Evolutionary conservation across 2,329 filamentous ascomycete genomes (phyloP).

Genomic region (Trichoderma sp.): DNA sequence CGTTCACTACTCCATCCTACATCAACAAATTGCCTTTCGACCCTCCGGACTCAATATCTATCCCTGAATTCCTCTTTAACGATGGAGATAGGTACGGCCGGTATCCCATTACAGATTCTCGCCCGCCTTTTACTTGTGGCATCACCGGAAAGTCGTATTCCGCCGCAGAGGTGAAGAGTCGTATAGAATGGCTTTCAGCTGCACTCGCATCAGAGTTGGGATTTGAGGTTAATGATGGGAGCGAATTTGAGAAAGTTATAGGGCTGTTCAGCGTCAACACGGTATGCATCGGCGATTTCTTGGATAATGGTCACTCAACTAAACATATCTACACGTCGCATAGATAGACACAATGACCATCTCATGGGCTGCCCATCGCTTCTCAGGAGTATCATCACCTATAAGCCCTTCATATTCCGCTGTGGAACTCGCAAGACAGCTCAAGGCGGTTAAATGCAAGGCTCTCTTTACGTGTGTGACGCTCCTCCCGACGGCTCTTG

Average conservation of each 20-base stretch:
- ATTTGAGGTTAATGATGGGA: conserved; percentile 66
- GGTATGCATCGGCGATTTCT: conserved; percentile 24
- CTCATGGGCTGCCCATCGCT: conserved; percentile 58
- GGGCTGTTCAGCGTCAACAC: conserved; percentile 72
- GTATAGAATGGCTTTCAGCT: conserved; percentile 60
- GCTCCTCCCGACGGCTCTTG: conserved; percentile 58
- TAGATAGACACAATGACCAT: conserved; percentile 57
- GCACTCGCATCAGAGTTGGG: conserved; percentile 61
- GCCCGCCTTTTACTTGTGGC: conserved; percentile 69
- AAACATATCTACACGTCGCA: conserved; percentile 31
- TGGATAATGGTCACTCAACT: not conserved
- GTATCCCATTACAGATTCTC: conserved; percentile 55
- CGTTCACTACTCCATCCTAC: conserved; percentile 21
- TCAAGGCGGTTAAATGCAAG: conserved; percentile 62
- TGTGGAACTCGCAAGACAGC: conserved; percentile 63
- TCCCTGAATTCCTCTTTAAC: conserved; percentile 68
- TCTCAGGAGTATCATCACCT: conserved; percentile 65
- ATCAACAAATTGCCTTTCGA: conserved; percentile 20
- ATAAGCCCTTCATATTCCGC: conserved; percentile 69
- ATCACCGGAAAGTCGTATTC: conserved; percentile 63
- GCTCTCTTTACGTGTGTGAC: conserved; percentile 67
- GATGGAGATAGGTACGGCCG: conserved; percentile 59
- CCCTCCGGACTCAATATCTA: conserved; percentile 60
- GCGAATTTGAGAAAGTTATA: conserved; percentile 74
- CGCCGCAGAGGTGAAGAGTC: conserved; percentile 57